These are phyloP conservation scores for Macrolepiota dolichaula DNA, from an alignment of 768 basidiomycete species.

Conservation along the genomic window DNA sequence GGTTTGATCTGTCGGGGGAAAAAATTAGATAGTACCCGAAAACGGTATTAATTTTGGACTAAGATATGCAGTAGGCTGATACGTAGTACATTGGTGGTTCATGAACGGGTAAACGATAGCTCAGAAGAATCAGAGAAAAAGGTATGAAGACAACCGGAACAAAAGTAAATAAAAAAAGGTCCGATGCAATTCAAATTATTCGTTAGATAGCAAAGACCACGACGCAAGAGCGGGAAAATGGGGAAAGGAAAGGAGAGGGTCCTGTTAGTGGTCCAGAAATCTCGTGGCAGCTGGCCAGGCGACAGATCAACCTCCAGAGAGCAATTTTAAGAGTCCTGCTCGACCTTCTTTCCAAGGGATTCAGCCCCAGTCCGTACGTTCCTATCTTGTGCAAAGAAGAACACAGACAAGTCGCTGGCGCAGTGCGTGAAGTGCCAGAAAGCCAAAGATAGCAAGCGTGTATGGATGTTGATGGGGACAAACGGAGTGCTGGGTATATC, in stretches of 20 bases:
- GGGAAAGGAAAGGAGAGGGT: too few relatives aligned
- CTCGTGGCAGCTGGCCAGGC: too few relatives aligned
- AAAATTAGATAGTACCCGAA: not conserved
- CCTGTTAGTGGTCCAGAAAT: too few relatives aligned
- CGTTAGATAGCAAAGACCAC: not conserved
- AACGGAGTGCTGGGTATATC: not conserved
- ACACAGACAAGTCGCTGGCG: not conserved
- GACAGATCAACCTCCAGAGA: too few relatives aligned
- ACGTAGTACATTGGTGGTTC: not conserved
- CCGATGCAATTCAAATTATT: not conserved
- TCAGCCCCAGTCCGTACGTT: not conserved
- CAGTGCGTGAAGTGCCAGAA: not conserved
- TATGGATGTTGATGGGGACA: not conserved
- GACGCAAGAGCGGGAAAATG: too few relatives aligned
- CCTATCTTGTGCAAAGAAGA: not conserved
- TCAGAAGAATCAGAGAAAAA: not conserved
- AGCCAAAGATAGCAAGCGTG: not conserved
- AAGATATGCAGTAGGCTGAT: not conserved
- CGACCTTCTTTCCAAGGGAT: too few relatives aligned
- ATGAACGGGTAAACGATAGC: not conserved
- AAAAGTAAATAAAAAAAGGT: too few relatives aligned
- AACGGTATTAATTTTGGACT: not conserved
- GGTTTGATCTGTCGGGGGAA: not conserved
- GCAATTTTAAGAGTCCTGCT: too few relatives aligned
- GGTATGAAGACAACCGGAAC: not conserved